Conservation (phyloP, 2,329 filamentous ascomycete genomes). For the Coniella lustricola region DNA sequence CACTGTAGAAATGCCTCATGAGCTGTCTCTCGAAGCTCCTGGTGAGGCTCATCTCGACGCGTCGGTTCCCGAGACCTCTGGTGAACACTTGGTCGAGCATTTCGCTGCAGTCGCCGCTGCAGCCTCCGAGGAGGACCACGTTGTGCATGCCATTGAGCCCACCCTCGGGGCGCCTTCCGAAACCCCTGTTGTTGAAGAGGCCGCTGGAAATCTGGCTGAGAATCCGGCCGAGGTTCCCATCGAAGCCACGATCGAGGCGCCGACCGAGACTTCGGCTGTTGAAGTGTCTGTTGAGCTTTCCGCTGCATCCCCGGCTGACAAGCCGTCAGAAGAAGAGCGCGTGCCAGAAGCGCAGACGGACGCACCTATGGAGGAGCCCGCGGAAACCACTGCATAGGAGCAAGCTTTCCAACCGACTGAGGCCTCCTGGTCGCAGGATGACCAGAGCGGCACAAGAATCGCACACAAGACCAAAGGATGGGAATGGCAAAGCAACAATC, state of each 20-base stretch:
- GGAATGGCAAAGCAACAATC: neutral
- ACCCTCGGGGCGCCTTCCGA: neutral
- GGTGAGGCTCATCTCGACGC: neutral
- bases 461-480: neutral
- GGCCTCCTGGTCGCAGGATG: neutral
- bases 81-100: no score
- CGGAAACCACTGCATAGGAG: slow-evolving; percentile 2
- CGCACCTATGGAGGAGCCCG: neutral
- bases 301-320: no score
- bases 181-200: neutral
- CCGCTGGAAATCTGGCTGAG: neutral
- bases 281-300: no score
- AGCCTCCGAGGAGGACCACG: no score
- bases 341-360: slow-evolving; percentile 1
- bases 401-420: neutral
- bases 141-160: neutral
- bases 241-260: neutral
- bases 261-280: neutral
- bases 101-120: neutral
- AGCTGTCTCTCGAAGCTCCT: neutral
- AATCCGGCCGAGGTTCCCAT: neutral
- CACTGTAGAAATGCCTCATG: neutral
- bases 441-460: no score
- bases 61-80: neutral
- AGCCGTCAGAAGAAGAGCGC: no score